These are phyloP conservation scores for Hordeum marinum DNA, from an alignment of 176 grass and related monocot genomes.

Conservation along the genomic window DNA sequence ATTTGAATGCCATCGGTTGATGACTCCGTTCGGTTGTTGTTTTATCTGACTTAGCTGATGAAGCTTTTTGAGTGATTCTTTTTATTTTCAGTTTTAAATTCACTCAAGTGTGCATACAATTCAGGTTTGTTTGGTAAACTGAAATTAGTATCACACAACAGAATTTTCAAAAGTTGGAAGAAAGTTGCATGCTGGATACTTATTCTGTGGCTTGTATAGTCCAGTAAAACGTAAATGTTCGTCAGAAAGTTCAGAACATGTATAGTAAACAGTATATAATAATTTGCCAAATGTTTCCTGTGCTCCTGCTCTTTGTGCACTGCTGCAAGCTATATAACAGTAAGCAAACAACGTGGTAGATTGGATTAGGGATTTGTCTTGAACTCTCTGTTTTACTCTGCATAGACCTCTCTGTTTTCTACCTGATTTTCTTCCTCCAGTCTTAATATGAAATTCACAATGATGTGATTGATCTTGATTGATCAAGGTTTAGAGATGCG, in stretches of 20 bases:
- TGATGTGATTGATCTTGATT: constrained; percentile 9
- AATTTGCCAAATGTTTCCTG: neutral
- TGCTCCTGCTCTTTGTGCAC: neutral
- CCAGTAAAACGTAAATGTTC: neutral
- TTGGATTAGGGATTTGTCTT: neutral
- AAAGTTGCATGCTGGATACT: neutral
- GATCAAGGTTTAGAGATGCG: neutral
- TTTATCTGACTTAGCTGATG: neutral
- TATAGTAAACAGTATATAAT: neutral
- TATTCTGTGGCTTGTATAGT: neutral
- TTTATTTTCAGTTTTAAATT: constrained; percentile 3
- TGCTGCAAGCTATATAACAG: neutral
- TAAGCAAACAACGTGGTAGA: neutral
- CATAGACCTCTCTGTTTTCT: neutral
- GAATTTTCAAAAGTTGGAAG: neutral
- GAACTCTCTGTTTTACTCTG: neutral
- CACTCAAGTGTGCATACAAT: neutral
- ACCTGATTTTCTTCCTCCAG: neutral
- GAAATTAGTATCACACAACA: neutral
- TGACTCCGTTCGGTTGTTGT: neutral
- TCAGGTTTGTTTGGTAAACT: neutral
- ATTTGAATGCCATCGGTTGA: neutral
- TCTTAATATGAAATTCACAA: neutral
- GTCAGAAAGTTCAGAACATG: neutral
- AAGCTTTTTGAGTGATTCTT: neutral